Base-by-base conservation (phyloP, 371 early-diverging fungal genomes). In the Polyrhizophydium stewartii region DNA sequence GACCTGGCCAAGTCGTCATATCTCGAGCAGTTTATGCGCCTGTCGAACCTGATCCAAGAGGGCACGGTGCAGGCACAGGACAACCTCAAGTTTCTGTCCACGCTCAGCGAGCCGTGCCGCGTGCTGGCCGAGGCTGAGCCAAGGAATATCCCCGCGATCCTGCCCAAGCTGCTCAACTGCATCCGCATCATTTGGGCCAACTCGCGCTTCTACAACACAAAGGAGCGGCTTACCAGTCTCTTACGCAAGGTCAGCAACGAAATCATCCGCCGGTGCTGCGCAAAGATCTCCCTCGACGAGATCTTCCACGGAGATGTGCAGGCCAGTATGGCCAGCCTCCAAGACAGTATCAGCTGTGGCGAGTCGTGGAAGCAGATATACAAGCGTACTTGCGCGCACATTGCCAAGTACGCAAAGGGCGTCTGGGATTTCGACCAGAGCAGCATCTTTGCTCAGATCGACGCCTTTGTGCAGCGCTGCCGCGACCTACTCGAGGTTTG, bases 401-500 rank as follows among this genome's bases (percentile, higher is more conserved):
- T 84, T 45, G 61, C 73, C 12, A 74, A 68, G 57, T 70, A 58
- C 59, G 35, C 79, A 2, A 58, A 65, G 31, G 33, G 27, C 62
- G 25, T 51, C 19, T 84, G 84, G 84, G 81, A 81, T 41, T 80
- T 84, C 58, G 84, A 84, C 59, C 76, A 78, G 59, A 78, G 78
- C 65, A 76, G 78, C 61, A 83, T 84, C 27, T 84, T 84, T 70
- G 82, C 84, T 5, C 82, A 82, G 62, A 73, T 83, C 32, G 84
- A 84, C 65, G 84, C 84, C 3, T 84, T 83, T 64, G 76, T 81
- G 7, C 81, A 81, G 61, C 65, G 84, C 32, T 84, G 84, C 56
- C 66, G 81, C 19, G 82, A 84, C 58, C 63, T 84, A 37, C 56
- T 76, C 17, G 77, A 83, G 58, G 78, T 84, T 1, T 84, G 84